Conservation (phyloP, 345 rosid species). For the Durio zibethinus region DNA sequence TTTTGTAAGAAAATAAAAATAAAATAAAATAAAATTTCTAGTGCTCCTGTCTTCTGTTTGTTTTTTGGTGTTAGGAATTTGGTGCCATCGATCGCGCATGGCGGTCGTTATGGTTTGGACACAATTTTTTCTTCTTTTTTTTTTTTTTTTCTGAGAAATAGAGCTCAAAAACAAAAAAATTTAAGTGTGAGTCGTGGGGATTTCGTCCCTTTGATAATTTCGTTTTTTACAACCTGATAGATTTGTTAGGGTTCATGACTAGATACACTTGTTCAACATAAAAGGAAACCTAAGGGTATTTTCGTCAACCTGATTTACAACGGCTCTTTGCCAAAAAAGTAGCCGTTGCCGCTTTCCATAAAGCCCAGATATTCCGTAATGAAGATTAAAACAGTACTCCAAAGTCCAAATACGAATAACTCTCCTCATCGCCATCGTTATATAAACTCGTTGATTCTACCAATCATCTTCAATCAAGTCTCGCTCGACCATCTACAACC, state of each 20-base stretch:
- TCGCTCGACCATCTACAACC: background rate
- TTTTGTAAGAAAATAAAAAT: background rate
- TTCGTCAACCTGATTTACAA: background rate
- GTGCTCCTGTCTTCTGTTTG: background rate
- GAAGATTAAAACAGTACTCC: background rate
- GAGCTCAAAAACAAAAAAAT: too few species aligned
- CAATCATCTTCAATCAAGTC: background rate
- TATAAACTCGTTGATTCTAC: background rate
- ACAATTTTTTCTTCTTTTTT: background rate
- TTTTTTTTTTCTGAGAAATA: too few species aligned
- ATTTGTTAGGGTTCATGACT: background rate
- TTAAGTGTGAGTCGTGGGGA: too few species aligned
- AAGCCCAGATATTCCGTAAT: background rate
- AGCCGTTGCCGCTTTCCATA: conserved; percentile 1
- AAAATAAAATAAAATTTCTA: background rate
- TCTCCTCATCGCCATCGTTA: background rate
- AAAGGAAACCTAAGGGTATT: background rate
- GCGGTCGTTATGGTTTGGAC: conserved; percentile 27
- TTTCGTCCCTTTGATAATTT: too few species aligned
- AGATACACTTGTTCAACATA: background rate
- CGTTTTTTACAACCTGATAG: background rate
- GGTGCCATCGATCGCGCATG: conserved; percentile 30
- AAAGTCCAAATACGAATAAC: background rate
- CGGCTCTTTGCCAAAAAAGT: background rate
- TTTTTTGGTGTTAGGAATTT: background rate